phyloP scores from a whole-genome alignment of 2,329 filamentous ascomycete genomes.

The Cladorrhinum sp. region DNA sequence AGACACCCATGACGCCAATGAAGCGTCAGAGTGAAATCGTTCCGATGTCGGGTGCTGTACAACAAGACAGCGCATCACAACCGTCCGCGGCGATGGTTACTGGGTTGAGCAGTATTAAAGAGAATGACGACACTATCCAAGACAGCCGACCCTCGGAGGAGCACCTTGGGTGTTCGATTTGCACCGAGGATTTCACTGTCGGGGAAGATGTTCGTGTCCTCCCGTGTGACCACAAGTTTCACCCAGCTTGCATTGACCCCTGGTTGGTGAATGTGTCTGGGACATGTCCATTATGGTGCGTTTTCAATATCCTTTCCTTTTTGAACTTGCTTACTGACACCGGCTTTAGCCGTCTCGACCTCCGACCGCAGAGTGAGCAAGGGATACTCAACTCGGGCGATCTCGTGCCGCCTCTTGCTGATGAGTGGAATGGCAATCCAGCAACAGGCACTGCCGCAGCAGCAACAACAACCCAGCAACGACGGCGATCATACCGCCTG shows the following conservation, averaged over 20 bases:
- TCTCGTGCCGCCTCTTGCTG: constrained; percentile 41
- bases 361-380: constrained; percentile 41
- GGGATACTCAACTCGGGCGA: constrained; percentile 22
- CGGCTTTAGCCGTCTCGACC: constrained; percentile 53
- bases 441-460: constrained; percentile 34
- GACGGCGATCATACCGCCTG: constrained; percentile 48
- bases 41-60: constrained; percentile 19
- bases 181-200: constrained; percentile 65
- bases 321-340: constrained; percentile 12
- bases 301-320: constrained; percentile 17
- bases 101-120: constrained; percentile 7
- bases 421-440: constrained; percentile 30
- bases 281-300: constrained; percentile 67
- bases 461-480: constrained; percentile 26
- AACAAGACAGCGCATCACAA: constrained; percentile 6
- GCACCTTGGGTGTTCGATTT: constrained; percentile 62
- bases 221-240: constrained; percentile 66
- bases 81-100: neutral
- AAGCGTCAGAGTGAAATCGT: constrained; percentile 17
- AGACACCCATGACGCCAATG: constrained; percentile 23
- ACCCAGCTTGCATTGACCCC: constrained; percentile 65
- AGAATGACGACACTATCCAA: constrained; percentile 14
- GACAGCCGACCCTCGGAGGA: constrained; percentile 31
- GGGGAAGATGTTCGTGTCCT: constrained; percentile 67
- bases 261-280: constrained; percentile 69